Conservation (phyloP, 306 rosid genomes). For the Cucurbita argyrosperma region DNA sequence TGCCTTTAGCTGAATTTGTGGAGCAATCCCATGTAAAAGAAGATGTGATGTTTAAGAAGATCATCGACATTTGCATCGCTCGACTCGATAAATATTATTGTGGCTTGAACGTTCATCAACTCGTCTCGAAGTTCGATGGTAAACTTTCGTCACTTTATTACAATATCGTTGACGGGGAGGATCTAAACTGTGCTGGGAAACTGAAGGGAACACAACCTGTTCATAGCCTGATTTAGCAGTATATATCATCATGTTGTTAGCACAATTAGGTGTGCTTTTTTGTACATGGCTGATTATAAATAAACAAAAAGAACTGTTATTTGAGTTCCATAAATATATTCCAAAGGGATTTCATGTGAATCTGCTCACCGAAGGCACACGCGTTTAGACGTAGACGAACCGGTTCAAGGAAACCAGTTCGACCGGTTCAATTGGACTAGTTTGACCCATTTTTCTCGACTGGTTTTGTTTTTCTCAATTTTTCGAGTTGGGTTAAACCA, state of each 20-base stretch:
- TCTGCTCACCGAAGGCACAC: too few relatives aligned
- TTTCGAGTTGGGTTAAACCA: too few relatives aligned
- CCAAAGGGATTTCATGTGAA: neutral
- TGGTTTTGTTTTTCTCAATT: too few relatives aligned
- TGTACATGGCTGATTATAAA: neutral
- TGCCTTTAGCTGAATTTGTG: slow-evolving; percentile 75
- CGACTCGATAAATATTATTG: slow-evolving; percentile 56
- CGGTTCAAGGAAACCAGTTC: too few relatives aligned
- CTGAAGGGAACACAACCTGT: slow-evolving; percentile 8
- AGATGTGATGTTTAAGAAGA: slow-evolving; percentile 72
- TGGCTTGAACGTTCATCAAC: slow-evolving; percentile 53
- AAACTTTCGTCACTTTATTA: slow-evolving; percentile 59
- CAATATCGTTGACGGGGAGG: slow-evolving; percentile 35
- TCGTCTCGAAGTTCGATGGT: slow-evolving; percentile 78
- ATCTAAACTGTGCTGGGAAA: slow-evolving; percentile 36
- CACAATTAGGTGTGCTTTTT: neutral
- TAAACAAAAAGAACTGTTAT: neutral
- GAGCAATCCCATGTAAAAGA: slow-evolving; percentile 67
- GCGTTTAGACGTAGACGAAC: too few relatives aligned
- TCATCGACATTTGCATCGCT: slow-evolving; percentile 61
- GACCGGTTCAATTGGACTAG: too few relatives aligned
- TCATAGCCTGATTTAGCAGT: neutral
- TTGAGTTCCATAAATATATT: neutral
- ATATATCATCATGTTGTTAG: neutral
- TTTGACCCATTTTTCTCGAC: too few relatives aligned